Conservation (phyloP, 2,329 filamentous ascomycete genomes). For the Coniosporium tulheliwenetii region DNA sequence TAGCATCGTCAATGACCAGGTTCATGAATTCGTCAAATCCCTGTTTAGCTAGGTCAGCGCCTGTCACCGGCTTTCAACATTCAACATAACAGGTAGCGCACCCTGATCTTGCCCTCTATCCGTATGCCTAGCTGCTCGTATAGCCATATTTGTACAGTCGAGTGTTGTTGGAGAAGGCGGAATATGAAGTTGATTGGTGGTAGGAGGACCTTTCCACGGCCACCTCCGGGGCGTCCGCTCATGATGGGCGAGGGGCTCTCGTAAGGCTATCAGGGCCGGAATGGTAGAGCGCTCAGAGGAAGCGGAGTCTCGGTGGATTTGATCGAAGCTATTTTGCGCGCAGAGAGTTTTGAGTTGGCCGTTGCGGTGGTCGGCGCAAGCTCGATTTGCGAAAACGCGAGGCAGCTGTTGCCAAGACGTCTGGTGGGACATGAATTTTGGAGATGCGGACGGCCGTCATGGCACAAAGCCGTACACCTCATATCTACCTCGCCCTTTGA, state of each 20-base stretch:
- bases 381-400: no score
- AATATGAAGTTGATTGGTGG: conserved; percentile 82
- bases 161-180: conserved; percentile 74
- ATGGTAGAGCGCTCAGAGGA: no score
- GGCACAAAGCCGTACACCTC: no score
- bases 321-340: no score
- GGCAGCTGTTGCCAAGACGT: no score
- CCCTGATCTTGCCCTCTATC: conserved; percentile 92
- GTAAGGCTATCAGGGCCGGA: background rate
- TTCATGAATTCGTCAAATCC: conserved; percentile 99
- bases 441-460: no score
- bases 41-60: conserved; percentile 26
- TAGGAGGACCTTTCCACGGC: conserved; percentile 47
- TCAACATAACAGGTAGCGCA: conserved; percentile 26
- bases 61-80: no score
- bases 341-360: no score
- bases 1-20: conserved; percentile 84
- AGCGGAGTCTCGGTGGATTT: no score
- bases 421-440: no score
- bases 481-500: no score
- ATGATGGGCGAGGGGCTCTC: conserved; percentile 18
- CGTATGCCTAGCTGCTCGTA: conserved; percentile 90
- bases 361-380: no score
- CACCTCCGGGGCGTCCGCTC: conserved; percentile 41
- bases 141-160: conserved; percentile 85